Percentiles rank a stretch among this genome's conserved stretches.
phyloP scores from a whole-genome alignment of 495 filamentous ascomycete genomes.

The Trichoderma asperelloides region DNA sequence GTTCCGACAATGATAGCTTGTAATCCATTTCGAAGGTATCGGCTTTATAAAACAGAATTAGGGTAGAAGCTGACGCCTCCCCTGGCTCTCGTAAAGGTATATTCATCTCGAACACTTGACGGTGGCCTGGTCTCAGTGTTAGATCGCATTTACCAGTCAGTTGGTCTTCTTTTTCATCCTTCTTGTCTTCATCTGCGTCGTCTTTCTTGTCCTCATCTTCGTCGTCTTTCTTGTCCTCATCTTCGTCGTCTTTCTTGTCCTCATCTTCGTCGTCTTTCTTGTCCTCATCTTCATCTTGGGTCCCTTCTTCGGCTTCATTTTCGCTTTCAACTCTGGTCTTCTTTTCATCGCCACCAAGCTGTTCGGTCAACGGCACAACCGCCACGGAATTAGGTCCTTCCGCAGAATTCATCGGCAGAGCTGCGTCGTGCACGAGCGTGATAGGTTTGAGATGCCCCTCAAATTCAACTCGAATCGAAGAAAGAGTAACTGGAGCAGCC shows the following conservation, averaged over 20 bases:
- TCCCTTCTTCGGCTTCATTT: not conserved
- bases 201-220: slow-evolving; percentile 23
- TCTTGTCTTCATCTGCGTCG: not conserved
- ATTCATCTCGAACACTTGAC: slow-evolving; percentile 60
- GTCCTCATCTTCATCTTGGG: slow-evolving; percentile 16
- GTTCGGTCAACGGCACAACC: not conserved
- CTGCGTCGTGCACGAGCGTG: slow-evolving; percentile 28
- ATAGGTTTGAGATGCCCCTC: slow-evolving; percentile 60
- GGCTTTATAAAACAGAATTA: slow-evolving; percentile 52
- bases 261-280: slow-evolving; percentile 17
- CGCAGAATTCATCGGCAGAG: not conserved
- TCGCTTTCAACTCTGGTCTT: not conserved
- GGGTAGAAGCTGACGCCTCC: slow-evolving; percentile 54
- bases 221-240: slow-evolving; percentile 6
- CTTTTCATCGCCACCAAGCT: slow-evolving; percentile 1
- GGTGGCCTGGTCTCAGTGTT: slow-evolving; percentile 57
- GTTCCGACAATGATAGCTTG: slow-evolving; percentile 44
- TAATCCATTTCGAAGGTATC: slow-evolving; percentile 62
- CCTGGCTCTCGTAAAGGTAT: slow-evolving; percentile 74
- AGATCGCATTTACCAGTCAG: slow-evolving; percentile 55
- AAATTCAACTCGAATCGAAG: slow-evolving; percentile 55
- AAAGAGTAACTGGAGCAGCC: slow-evolving; percentile 56
- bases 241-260: not conserved
- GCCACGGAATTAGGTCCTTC: not conserved
- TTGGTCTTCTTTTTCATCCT: not conserved